These are phyloP conservation scores for Capsicum chinense DNA, from an alignment of 257 asterid species.

Conservation along the genomic window DNA sequence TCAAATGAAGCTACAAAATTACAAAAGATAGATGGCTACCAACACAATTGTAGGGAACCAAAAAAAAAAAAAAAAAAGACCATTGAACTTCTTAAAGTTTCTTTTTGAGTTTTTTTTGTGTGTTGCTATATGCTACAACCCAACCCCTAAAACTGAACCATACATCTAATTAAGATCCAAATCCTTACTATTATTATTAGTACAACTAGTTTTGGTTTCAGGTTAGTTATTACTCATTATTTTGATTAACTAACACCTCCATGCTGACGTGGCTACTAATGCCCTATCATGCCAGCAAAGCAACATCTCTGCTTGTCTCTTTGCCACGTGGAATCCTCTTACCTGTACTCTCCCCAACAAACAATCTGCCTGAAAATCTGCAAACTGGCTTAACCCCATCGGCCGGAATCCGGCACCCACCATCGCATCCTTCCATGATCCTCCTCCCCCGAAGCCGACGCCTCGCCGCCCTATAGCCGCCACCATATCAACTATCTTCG, in stretches of 20 bases:
- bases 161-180: not conserved
- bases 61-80: not conserved
- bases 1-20: constrained; percentile 21
- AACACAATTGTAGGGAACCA: not conserved
- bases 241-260: constrained; percentile 59
- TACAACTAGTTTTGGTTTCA: constrained; percentile 16
- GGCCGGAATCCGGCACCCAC: constrained; percentile 79
- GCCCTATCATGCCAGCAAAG: constrained; percentile 97
- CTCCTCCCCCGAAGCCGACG: not conserved
- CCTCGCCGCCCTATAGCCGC: constrained; percentile 65
- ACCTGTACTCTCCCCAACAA: constrained; percentile 70
- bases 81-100: not conserved
- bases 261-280: constrained; percentile 87
- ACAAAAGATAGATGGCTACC: constrained; percentile 9
- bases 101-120: not conserved
- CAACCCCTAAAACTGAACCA: constrained; percentile 34
- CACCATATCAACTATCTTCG: constrained; percentile 69
- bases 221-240: not conserved
- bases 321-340: constrained; percentile 86
- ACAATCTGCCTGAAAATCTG: constrained; percentile 88
- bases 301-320: constrained; percentile 88
- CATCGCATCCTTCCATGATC: constrained; percentile 80
- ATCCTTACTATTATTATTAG: constrained; percentile 10
- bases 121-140: not conserved
- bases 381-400: constrained; percentile 74